Conservation (phyloP, 2,329 filamentous ascomycete species). For the Balansia obtecta region DNA sequence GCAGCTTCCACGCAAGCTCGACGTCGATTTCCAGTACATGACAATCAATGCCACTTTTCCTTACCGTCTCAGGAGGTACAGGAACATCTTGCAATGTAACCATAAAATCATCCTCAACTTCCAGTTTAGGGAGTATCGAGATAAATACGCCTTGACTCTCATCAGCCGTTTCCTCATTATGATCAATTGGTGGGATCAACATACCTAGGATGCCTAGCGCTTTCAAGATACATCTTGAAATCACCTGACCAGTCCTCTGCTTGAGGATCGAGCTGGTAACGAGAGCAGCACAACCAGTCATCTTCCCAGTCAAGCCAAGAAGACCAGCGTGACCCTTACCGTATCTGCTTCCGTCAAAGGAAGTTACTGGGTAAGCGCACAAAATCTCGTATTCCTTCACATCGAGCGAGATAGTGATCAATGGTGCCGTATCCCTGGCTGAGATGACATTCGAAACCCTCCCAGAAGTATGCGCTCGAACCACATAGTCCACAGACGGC, state of each 20-base stretch:
- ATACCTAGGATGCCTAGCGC: slow-evolving; percentile 63
- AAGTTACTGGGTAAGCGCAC: slow-evolving; percentile 54
- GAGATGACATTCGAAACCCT: slow-evolving; percentile 42
- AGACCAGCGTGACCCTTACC: slow-evolving; percentile 45
- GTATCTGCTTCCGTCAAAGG: slow-evolving; percentile 33
- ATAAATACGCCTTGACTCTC: slow-evolving; percentile 53
- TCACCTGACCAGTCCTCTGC: slow-evolving; percentile 42
- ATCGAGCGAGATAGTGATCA: slow-evolving; percentile 52
- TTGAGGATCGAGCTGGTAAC: slow-evolving; percentile 47
- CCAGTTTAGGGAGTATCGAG: slow-evolving; percentile 49
- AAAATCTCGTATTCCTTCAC: slow-evolving; percentile 69
- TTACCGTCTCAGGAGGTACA: slow-evolving; percentile 55
- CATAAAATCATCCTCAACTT: slow-evolving; percentile 55
- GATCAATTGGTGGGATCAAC: slow-evolving; percentile 9
- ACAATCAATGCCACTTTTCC: slow-evolving; percentile 34
- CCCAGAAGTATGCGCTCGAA: slow-evolving; percentile 60
- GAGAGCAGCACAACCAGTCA: slow-evolving; percentile 77
- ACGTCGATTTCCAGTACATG: slow-evolving; percentile 68
- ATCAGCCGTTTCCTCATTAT: neutral
- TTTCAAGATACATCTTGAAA: slow-evolving; percentile 60
- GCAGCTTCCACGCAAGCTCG: slow-evolving; percentile 62
- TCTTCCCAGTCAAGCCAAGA: slow-evolving; percentile 72
- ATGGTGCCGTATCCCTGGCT: slow-evolving; percentile 27
- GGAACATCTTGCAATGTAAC: slow-evolving; percentile 60
- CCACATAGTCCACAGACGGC: slow-evolving; percentile 47